Conservation (phyloP, 1,284 basidiomycete genomes). For the Leccinum pallidistipes region DNA sequence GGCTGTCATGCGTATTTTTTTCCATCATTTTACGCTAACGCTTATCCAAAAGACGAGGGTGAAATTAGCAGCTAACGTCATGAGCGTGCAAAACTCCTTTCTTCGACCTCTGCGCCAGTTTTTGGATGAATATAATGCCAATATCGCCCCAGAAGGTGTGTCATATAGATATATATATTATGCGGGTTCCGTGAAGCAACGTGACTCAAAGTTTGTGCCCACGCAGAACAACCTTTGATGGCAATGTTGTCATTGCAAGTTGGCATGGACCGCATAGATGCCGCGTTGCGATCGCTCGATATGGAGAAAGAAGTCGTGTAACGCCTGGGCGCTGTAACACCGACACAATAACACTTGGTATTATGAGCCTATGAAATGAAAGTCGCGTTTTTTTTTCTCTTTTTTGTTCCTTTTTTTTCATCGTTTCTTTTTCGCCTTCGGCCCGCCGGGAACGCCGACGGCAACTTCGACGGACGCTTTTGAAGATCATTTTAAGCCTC, state of each 20-base stretch:
- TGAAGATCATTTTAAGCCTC: conserved; percentile 10
- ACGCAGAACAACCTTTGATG: conserved; percentile 28
- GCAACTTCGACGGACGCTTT: not conserved
- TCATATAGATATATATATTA: not conserved
- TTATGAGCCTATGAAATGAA: conserved; percentile 19
- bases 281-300: conserved; percentile 23
- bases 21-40: conserved; percentile 1
- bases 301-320: not conserved
- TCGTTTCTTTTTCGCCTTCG: not conserved
- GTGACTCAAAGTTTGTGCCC: conserved; percentile 5
- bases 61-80: conserved; percentile 17
- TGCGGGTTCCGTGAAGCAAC: not conserved
- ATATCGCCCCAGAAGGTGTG: conserved; percentile 23
- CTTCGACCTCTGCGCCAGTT: conserved; percentile 27
- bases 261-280: conserved; percentile 29
- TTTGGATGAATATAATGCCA: conserved; percentile 14
- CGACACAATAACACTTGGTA: not conserved
- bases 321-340: conserved; percentile 3
- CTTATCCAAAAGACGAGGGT: conserved; percentile 25
- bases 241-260: conserved; percentile 25
- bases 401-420: not conserved
- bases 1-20: not conserved
- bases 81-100: conserved; percentile 23
- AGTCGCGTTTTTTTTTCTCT: not conserved
- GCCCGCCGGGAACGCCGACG: not conserved